phyloP scores from a whole-genome alignment of 371 early-diverging fungal genomes.

The Lichtheimia ornata region DNA sequence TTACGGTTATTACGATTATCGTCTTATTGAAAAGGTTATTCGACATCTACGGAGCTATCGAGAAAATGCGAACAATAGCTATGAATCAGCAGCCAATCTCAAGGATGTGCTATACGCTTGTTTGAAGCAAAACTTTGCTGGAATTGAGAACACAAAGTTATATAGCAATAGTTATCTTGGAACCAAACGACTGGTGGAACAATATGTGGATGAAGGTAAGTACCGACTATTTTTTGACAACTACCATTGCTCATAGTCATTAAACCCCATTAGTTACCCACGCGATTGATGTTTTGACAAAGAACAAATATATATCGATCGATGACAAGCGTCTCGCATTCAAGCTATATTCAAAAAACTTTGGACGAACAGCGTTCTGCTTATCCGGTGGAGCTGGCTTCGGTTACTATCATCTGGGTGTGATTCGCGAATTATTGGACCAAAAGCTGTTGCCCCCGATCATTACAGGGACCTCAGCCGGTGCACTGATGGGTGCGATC shows the following conservation, averaged over 20 bases:
- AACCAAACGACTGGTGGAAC: slow-evolving; percentile 77
- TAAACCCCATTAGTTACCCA: slow-evolving; percentile 46
- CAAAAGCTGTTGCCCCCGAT: slow-evolving; percentile 78
- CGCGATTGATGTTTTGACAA: slow-evolving; percentile 66
- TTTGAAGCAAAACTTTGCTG: slow-evolving; percentile 79
- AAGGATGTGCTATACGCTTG: slow-evolving; percentile 64
- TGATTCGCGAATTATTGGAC: slow-evolving; percentile 76
- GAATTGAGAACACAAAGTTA: slow-evolving; percentile 74
- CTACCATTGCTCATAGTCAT: background rate
- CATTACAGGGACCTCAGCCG: slow-evolving; percentile 88
- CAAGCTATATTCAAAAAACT: slow-evolving; percentile 72
- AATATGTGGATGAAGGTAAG: slow-evolving; percentile 77
- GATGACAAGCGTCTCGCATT: slow-evolving; percentile 76
- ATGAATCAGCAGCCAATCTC: slow-evolving; percentile 36
- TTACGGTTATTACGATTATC: slow-evolving; percentile 69
- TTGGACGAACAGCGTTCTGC: slow-evolving; percentile 88
- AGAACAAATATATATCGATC: slow-evolving; percentile 40
- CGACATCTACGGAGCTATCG: slow-evolving; percentile 44
- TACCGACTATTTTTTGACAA: background rate
- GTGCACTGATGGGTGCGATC: slow-evolving; percentile 78
- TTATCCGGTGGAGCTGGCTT: slow-evolving; percentile 90
- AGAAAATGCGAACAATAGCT: slow-evolving; percentile 23
- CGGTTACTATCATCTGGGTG: slow-evolving; percentile 82
- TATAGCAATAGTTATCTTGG: slow-evolving; percentile 80
- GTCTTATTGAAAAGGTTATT: slow-evolving; percentile 68